phyloP scores from a whole-genome alignment of 495 filamentous ascomycete genomes.

The Sporormia fimetaria region DNA sequence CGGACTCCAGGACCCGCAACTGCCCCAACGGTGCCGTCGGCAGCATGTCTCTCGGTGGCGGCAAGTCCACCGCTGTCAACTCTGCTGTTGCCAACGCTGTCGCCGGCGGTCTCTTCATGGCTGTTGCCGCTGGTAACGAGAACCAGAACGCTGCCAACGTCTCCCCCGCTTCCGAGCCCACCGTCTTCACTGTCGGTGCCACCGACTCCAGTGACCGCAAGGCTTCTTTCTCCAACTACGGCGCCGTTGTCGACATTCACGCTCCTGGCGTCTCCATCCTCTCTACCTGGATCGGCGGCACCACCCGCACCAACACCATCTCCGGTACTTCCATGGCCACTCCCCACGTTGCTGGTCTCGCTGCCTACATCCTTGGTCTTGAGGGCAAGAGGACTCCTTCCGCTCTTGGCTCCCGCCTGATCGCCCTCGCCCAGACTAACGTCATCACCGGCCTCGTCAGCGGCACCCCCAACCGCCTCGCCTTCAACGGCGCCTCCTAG shows the following conservation, averaged over 20 bases:
- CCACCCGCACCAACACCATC: conserved; percentile 36
- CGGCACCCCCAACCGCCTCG: conserved; percentile 23
- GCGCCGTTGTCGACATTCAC: conserved; percentile 31
- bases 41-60: conserved; percentile 26
- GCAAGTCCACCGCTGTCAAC: conserved; percentile 21
- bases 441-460: conserved; percentile 18
- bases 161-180: conserved; percentile 26
- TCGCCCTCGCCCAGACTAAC: conserved; percentile 13
- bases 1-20: conserved; percentile 33
- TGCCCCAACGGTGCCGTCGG: conserved; percentile 19
- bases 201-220: conserved; percentile 29
- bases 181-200: conserved; percentile 33
- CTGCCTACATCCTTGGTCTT: conserved; percentile 23
- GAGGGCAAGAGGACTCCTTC: conserved; percentile 22
- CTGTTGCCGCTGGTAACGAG: conserved; percentile 24
- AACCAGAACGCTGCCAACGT: conserved; percentile 17
- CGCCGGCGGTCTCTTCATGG: conserved; percentile 19
- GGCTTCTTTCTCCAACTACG: conserved; percentile 34
- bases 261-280: conserved; percentile 33
- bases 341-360: conserved; percentile 50
- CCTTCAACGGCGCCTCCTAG: conserved; percentile 24
- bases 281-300: conserved; percentile 26
- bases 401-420: conserved; percentile 17
- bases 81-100: conserved; percentile 11
- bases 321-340: conserved; percentile 54